Base-by-base conservation (phyloP, 441 rosid species). In the Croton laevigatus region DNA sequence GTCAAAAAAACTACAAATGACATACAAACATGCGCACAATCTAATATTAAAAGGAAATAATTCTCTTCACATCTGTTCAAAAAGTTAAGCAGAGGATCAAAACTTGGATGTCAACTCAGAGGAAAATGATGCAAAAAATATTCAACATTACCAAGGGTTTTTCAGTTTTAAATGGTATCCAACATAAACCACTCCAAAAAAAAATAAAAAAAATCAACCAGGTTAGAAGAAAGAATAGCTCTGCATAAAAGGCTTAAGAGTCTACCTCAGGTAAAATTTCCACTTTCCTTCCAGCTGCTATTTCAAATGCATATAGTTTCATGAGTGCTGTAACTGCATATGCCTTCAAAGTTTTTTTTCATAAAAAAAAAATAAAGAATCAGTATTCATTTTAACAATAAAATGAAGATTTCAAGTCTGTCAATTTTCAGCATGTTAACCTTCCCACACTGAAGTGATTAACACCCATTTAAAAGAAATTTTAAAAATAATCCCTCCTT, bases 221-320 rank as follows among this genome's bases (percentile, higher is more conserved):
- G 38, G 45, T 12, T 23, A 46, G 51, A 16, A 14, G 46, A 34
- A 55, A 55, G 27, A 52, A 48, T 46, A 53, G 14, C 48, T 48
- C 27, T 6, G 22, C 20, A 48, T 4, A 8, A 16, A 49, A 55
- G 66, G 59, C n/a, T 36, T 53, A 23, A 66, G 71, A 62, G 77
- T 87, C 64, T 63, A 91, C 99, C 98, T 95, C 99, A 22, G 97
- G 92, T 69, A 95, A 80, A 75, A 92, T 78, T 76, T 95, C 97
- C 75, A 85, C 85, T 78, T 86, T 91, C 80, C 93, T 89, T 70
- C 96, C 89, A 67, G 93, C 85, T 69, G 99, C 93, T 79, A 89
- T 85, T 82, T 91, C 98, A 81, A 85, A 92, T 63, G 92, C 91
- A 81, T 83, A 88, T 61, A 92, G 77, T 83, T 95, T 95, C 98